These are phyloP conservation scores for Xylariaceae sp. DNA, from an alignment of 2,329 filamentous ascomycete genomes.

Conservation along the genomic window DNA sequence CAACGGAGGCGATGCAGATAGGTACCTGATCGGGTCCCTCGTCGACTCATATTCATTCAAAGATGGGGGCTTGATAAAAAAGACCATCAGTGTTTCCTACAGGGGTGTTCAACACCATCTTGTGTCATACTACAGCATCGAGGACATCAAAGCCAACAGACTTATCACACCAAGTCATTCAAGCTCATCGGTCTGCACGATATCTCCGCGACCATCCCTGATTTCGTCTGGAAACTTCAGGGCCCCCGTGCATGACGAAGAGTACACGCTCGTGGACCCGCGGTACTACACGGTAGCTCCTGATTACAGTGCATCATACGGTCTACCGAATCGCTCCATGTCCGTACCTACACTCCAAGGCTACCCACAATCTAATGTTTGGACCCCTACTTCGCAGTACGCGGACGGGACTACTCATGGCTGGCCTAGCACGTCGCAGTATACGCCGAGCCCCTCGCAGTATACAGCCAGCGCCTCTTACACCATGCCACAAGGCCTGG, in stretches of 20 bases:
- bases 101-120: slow-evolving; percentile 77
- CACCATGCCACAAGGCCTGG: too few species aligned
- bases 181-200: slow-evolving; percentile 46
- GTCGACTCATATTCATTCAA: slow-evolving; percentile 92
- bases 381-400: too few species aligned
- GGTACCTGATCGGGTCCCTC: slow-evolving; percentile 70
- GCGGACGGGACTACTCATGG: too few species aligned
- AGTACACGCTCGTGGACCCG: slow-evolving; percentile 12
- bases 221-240: slow-evolving; percentile 65
- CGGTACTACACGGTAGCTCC: neutral
- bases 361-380: too few species aligned
- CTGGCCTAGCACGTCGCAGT: too few species aligned
- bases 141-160: slow-evolving; percentile 67
- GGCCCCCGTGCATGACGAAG: slow-evolving; percentile 57
- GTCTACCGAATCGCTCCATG: too few species aligned
- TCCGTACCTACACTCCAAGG: too few species aligned
- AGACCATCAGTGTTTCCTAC: slow-evolving; percentile 80
- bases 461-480: too few species aligned
- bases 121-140: slow-evolving; percentile 83
- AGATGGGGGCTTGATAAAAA: slow-evolving; percentile 78
- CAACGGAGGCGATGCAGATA: slow-evolving; percentile 8
- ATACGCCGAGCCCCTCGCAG: too few species aligned
- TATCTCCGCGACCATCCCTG: slow-evolving; percentile 57
- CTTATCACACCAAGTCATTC: slow-evolving; percentile 56
- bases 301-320: too few species aligned